Percentiles rank a stretch among this genome's conserved stretches.
phyloP scores from a whole-genome alignment of 2,329 filamentous ascomycete species.

The Dissoconium aciculare region DNA sequence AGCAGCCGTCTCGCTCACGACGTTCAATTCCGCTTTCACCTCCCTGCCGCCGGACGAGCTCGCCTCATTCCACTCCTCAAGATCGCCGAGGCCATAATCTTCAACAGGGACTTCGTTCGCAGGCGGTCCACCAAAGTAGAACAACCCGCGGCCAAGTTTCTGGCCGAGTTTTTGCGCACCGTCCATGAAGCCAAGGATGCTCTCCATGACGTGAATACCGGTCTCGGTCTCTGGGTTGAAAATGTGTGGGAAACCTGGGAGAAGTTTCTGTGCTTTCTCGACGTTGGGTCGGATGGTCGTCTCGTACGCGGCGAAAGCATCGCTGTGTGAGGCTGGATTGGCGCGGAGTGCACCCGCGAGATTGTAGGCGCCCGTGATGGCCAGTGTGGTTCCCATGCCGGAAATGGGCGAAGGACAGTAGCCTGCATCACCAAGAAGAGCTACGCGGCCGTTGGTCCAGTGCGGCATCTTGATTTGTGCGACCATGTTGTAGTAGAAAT shows the following conservation, averaged over 20 bases:
- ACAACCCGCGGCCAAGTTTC: too few species aligned
- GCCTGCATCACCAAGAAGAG: constrained; percentile 20
- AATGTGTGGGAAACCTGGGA: constrained; percentile 13
- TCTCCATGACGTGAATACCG: constrained; percentile 11
- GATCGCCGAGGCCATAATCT: constrained; percentile 17
- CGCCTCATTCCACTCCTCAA: constrained; percentile 9
- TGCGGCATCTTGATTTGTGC: constrained; percentile 20
- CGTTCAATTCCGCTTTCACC: too few species aligned
- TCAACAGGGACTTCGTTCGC: constrained; percentile 15
- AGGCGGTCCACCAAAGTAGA: constrained; percentile 11
- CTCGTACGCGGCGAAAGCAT: constrained; percentile 17
- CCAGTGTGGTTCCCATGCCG: constrained; percentile 24
- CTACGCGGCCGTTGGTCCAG: constrained; percentile 20
- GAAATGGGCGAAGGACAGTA: constrained; percentile 21
- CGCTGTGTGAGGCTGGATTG: constrained; percentile 10
- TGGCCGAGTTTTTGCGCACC: too few species aligned
- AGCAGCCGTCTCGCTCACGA: too few species aligned
- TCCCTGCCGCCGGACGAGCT: too few species aligned
- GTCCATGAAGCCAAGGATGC: constrained; percentile 6
- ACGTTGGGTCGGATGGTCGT: constrained; percentile 14
- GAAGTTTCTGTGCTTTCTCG: constrained; percentile 15
- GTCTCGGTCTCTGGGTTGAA: constrained; percentile 15
- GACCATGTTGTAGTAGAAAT: constrained; percentile 22
- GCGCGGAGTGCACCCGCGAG: constrained; percentile 19
- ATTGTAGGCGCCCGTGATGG: constrained; percentile 22